Evolutionary conservation across 441 rosid genomes (phyloP).

Genomic region (Gossypium schwendimanii): DNA sequence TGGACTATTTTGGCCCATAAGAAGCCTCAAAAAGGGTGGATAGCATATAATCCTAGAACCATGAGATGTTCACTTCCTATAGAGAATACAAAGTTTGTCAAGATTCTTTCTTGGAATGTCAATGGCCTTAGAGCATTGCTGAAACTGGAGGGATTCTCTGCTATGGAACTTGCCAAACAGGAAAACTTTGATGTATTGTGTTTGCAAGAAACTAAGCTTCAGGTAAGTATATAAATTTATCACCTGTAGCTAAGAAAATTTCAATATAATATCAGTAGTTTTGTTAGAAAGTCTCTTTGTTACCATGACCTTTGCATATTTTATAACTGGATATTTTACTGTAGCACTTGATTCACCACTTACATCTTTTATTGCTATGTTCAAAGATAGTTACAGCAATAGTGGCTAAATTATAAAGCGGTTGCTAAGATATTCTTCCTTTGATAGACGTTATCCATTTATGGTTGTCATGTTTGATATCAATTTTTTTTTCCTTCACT

Average conservation of each 20-base stretch:
- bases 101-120: slow-evolving; percentile 87
- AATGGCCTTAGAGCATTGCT: slow-evolving; percentile 80
- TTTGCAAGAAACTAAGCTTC: slow-evolving; percentile 92
- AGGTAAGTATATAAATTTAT: slow-evolving; percentile 37
- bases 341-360: not conserved
- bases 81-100: slow-evolving; percentile 39
- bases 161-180: slow-evolving; percentile 68
- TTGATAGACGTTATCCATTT: not conserved
- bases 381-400: not conserved
- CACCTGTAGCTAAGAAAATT: not conserved
- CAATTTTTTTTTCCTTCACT: not conserved
- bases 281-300: not conserved
- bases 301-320: not conserved
- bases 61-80: slow-evolving; percentile 63
- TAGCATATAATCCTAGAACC: slow-evolving; percentile 67
- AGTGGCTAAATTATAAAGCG: not conserved
- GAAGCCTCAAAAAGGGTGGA: slow-evolving; percentile 88
- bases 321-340: not conserved
- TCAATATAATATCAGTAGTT: not conserved
- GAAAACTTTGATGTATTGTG: slow-evolving; percentile 82
- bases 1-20: slow-evolving; percentile 86
- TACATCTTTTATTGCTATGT: not conserved
- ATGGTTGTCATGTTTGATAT: not conserved
- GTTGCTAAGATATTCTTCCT: not conserved
- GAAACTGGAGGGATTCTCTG: slow-evolving; percentile 67